Conservation (phyloP, 495 filamentous ascomycete species). For the Penicillium coffeae region DNA sequence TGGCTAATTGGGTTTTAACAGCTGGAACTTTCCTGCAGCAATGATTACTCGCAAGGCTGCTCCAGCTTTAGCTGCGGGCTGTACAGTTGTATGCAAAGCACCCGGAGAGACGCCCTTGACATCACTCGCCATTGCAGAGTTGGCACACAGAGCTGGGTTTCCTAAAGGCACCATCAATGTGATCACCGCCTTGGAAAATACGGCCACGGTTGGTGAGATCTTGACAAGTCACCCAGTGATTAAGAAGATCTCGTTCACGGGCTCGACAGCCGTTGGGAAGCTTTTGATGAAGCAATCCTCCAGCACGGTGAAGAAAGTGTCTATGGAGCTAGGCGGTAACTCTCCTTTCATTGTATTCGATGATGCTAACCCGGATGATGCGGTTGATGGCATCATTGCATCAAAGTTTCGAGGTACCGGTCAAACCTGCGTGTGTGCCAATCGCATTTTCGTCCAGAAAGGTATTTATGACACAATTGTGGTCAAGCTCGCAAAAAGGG, state of each 20-base stretch:
- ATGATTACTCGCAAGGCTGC: no score
- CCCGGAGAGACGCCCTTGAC: conserved; percentile 49
- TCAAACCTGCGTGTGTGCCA: conserved; percentile 61
- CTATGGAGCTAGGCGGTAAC: conserved; percentile 51
- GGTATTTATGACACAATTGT: conserved; percentile 3
- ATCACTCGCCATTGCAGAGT: conserved; percentile 41
- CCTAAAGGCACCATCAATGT: conserved; percentile 48
- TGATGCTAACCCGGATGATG: conserved; percentile 48
- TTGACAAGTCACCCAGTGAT: conserved; percentile 38
- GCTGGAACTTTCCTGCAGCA: conserved; percentile 80
- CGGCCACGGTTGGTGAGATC: conserved; percentile 37
- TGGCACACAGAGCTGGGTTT: conserved; percentile 45
- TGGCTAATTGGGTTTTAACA: no score
- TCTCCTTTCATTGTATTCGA: conserved; percentile 54
- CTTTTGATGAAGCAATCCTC: conserved; percentile 47
- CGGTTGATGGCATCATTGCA: conserved; percentile 56
- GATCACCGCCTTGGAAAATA: conserved; percentile 46
- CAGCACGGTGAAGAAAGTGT: conserved; percentile 42
- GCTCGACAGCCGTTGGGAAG: conserved; percentile 47
- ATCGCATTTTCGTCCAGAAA: conserved; percentile 56
- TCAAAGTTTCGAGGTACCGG: conserved; percentile 52
- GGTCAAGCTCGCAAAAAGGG: neutral
- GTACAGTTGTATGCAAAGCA: conserved; percentile 48
- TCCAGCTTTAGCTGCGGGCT: conserved; percentile 50
- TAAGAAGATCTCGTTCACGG: conserved; percentile 52